Percentiles rank a stretch among this genome's conserved stretches.
phyloP scores from a whole-genome alignment of 192 early-diverging fungal species.

The Phycomyces nitens region DNA sequence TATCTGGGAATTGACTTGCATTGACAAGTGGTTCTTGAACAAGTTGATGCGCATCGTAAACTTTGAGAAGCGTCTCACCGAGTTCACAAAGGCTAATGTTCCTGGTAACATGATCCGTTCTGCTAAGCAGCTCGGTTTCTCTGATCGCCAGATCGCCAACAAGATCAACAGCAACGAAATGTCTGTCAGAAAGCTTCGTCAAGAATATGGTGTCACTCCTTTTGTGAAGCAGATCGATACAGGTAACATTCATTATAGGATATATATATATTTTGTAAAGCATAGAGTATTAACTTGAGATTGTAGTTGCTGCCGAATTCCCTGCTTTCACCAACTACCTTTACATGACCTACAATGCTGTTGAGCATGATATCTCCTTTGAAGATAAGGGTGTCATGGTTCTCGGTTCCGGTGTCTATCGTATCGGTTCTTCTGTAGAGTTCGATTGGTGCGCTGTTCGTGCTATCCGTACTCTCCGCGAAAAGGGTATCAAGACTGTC shows the following conservation, averaged over 20 bases:
- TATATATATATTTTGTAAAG: too few relatives aligned
- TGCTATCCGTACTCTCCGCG: conserved; percentile 89
- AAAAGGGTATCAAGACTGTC: conserved; percentile 85
- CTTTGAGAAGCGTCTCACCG: conserved; percentile 67
- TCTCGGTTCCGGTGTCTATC: conserved; percentile 95
- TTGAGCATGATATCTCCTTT: conserved; percentile 88
- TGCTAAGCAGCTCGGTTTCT: conserved; percentile 96
- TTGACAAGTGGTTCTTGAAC: conserved; percentile 98
- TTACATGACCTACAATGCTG: conserved; percentile 96
- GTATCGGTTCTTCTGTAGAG: conserved; percentile 97
- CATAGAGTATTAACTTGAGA: too few relatives aligned
- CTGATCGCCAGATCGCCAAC: conserved; percentile 82
- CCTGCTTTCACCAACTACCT: conserved; percentile 97
- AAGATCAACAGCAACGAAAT: conserved; percentile 79
- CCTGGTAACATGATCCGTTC: conserved; percentile 53
- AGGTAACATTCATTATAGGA: too few relatives aligned
- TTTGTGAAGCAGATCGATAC: conserved; percentile 99
- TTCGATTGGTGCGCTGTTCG: conserved; percentile 99
- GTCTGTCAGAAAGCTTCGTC: conserved; percentile 80
- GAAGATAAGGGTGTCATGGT: conserved; percentile 96
- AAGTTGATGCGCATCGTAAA: conserved; percentile 87
- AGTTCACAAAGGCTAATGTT: conserved; percentile 59
- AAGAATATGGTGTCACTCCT: conserved; percentile 77
- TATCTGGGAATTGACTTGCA: conserved; percentile 85
- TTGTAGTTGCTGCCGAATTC: conserved; percentile 92